phyloP scores from a whole-genome alignment of 345 rosid species.

The Gossypium australe region DNA sequence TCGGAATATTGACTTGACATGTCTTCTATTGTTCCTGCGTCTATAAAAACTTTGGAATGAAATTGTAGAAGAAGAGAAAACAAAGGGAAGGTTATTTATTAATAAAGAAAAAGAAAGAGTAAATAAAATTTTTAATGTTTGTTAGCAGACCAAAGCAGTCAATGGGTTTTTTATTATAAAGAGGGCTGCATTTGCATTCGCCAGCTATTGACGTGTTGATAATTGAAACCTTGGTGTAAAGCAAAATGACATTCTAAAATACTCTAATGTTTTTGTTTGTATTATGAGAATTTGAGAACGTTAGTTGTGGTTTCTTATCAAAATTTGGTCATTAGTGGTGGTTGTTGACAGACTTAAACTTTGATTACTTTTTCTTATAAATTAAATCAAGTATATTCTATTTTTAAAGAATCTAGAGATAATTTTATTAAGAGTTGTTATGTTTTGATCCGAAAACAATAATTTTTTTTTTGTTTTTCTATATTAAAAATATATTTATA shows the following conservation, averaged over 20 bases:
- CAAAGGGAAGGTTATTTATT: too few species aligned
- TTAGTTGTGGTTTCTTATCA: background rate
- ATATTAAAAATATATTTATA: too few species aligned
- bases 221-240: too few species aligned
- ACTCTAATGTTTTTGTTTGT: background rate
- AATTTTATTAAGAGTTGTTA: too few species aligned
- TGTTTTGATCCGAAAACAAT: too few species aligned
- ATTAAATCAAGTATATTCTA: too few species aligned
- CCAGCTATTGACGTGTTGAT: background rate
- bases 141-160: background rate
- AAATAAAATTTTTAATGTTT: background rate
- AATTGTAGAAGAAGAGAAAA: background rate
- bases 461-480: too few species aligned
- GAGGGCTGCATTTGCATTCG: background rate
- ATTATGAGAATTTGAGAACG: too few species aligned
- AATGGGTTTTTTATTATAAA: background rate
- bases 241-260: background rate
- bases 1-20: constrained; percentile 1
- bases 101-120: background rate
- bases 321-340: background rate
- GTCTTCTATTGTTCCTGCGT: too few species aligned
- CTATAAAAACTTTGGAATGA: background rate
- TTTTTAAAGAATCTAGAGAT: too few species aligned
- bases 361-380: too few species aligned
- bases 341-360: background rate